These are phyloP conservation scores for Takashimella tepidaria DNA, from an alignment of 1,284 basidiomycete species.

Conservation along the genomic window DNA sequence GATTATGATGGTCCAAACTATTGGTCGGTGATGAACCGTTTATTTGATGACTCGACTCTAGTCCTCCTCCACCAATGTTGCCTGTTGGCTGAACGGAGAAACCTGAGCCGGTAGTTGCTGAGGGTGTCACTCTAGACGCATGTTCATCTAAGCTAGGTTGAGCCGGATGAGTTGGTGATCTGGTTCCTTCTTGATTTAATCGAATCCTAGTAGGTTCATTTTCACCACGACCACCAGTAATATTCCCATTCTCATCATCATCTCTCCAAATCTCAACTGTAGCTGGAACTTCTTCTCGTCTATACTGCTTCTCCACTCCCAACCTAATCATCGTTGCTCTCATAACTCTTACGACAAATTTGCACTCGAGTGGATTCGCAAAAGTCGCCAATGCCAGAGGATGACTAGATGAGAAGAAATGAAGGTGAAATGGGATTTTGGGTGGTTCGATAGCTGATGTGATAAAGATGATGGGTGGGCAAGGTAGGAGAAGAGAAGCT, in stretches of 20 bases:
- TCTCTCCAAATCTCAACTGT: constrained; percentile 34
- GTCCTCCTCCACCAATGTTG: too few species aligned
- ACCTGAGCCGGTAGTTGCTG: too few species aligned
- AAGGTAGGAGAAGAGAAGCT: constrained; percentile 28
- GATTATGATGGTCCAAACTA: too few species aligned
- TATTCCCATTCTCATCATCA: constrained; percentile 5
- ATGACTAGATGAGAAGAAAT: constrained; percentile 29
- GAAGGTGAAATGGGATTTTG: constrained; percentile 33
- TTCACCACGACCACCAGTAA: background rate
- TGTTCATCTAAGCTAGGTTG: too few species aligned
- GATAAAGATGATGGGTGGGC: constrained; percentile 34
- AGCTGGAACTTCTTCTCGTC: constrained; percentile 28
- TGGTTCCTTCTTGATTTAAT: background rate
- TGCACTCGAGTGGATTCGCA: constrained; percentile 24
- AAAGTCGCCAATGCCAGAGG: constrained; percentile 26
- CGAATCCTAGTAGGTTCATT: background rate
- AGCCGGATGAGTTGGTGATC: background rate
- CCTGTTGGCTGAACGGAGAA: too few species aligned
- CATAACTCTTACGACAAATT: constrained; percentile 29
- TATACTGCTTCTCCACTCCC: constrained; percentile 24
- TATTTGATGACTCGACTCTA: too few species aligned
- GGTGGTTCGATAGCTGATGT: constrained; percentile 14
- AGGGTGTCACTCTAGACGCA: too few species aligned
- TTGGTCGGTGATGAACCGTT: too few species aligned
- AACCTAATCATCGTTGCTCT: constrained; percentile 29